phyloP scores from a whole-genome alignment of 2,329 filamentous ascomycete species.

The Periconia sp. region DNA sequence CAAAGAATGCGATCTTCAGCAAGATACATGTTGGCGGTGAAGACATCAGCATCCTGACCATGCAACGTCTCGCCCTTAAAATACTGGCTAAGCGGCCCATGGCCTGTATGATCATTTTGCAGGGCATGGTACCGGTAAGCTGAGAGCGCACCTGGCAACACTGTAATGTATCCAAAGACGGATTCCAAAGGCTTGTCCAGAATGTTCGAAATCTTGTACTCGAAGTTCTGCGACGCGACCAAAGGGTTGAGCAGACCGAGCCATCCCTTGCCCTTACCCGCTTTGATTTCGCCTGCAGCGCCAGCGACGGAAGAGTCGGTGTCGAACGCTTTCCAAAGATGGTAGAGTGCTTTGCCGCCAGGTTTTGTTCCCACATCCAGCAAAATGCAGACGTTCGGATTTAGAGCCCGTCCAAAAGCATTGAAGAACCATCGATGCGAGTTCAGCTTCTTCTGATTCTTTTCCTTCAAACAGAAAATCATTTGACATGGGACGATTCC shows the following conservation, averaged over 20 bases:
- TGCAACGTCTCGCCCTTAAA: constrained; percentile 99
- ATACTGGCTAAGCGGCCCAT: constrained; percentile 94
- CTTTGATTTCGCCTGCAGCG: constrained; percentile 96
- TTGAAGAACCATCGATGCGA: constrained; percentile 99
- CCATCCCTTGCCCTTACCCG: constrained; percentile 88
- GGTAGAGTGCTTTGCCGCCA: constrained; percentile 88
- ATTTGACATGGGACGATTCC: constrained; percentile 98
- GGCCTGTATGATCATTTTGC: constrained; percentile 94
- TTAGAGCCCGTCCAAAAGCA: constrained; percentile 88
- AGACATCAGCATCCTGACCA: constrained; percentile 94
- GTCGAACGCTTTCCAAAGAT: constrained; percentile 98
- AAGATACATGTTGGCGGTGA: constrained; percentile 95
- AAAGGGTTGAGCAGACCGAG: constrained; percentile 88
- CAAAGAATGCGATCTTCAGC: constrained; percentile 90
- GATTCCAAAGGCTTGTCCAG: constrained; percentile 96
- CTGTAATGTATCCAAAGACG: constrained; percentile 97
- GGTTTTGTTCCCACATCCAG: constrained; percentile 96
- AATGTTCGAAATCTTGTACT: constrained; percentile 99
- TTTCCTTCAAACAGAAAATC: constrained; percentile 98
- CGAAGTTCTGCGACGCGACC: constrained; percentile 97
- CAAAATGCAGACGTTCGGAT: constrained; percentile 95
- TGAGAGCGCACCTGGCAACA: constrained; percentile 90
- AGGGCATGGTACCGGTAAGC: constrained; percentile 95
- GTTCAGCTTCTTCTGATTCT: constrained; percentile 97
- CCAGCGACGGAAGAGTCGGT: constrained; percentile 97